Base-by-base conservation (phyloP, 768 basidiomycete genomes). In the Daedalea quercina region DNA sequence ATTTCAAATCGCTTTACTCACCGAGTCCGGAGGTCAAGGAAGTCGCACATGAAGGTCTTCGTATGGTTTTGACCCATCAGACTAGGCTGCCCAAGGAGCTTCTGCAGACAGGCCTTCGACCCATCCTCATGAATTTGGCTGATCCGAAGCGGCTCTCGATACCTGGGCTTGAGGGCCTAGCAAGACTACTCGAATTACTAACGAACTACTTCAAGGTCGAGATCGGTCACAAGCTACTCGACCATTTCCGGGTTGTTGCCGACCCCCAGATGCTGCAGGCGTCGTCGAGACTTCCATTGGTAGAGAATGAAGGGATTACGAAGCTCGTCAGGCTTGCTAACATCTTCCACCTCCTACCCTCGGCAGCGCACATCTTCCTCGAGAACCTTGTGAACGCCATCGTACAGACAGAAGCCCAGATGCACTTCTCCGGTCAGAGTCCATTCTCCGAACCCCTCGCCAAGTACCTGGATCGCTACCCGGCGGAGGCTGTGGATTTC, bases 201-300 rank as follows among this genome's bases (percentile, higher is more conserved):
- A 96, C 94, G 35, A 97, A 97, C 67, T 98, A 99, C 71, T 99
- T 99, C 83, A 98, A 97, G 68, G 95, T 99, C 17, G 96, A 99
- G 72, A 98, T 99, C 54, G 96, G 96, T 0, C 82, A 90, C 67
- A 99, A 99, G 70, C 81, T 99, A 7, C 76, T 99, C 20, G 96
- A 98, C 62, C 96, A 99, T 66, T 97, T 95, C 71, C 85, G 87
- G 41, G 83, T 87, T 34, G 86, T 99, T 20, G 90, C 95, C 23
- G 93, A 95, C 62, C 87, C 91, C 13, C 84, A 85, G 58, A 85
- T 90, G 74, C 76, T 97, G 24, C 78, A 80, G 53, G 82, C 81
- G 44, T 87, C 94, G 0, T 84, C 92, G 0, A 81, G 83, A 53
- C 76, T 88, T 3, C 90, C 93, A 1, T 73, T 91, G 22, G 78